These are phyloP conservation scores for Schizopora paradoxa DNA, from an alignment of 1,284 basidiomycete species.

Conservation along the genomic window DNA sequence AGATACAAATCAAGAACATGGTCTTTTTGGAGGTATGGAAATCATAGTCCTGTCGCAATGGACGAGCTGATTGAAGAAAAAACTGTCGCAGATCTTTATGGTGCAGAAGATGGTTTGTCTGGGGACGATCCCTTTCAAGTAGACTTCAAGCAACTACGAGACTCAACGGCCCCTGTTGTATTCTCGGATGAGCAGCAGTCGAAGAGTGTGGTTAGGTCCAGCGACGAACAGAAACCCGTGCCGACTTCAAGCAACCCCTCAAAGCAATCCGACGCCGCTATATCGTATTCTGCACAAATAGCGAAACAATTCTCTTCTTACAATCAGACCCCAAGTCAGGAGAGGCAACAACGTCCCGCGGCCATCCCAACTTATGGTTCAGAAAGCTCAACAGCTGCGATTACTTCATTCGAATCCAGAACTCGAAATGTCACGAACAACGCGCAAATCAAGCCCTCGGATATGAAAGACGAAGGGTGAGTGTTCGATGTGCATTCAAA, in stretches of 20 bases:
- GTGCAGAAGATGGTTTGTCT: not conserved
- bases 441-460: constrained; percentile 57
- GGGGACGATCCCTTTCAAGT: not conserved
- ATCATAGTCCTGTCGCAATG: too few species aligned
- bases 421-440: constrained; percentile 25
- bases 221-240: not conserved
- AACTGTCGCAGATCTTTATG: not conserved
- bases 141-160: not conserved
- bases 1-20: too few species aligned
- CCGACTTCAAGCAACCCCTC: not conserved
- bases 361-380: constrained; percentile 17
- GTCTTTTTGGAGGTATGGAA: too few species aligned
- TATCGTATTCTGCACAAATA: constrained; percentile 68
- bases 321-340: constrained; percentile 63
- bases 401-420: constrained; percentile 31
- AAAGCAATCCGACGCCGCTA: constrained; percentile 15
- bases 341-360: constrained; percentile 45
- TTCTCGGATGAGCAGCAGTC: not conserved
- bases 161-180: not conserved
- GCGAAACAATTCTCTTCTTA: constrained; percentile 65
- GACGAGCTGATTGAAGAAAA: too few species aligned
- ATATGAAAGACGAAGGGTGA: constrained; percentile 94
- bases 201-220: not conserved
- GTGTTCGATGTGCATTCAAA: too few species aligned
- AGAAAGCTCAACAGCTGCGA: constrained; percentile 28